Percentiles rank a stretch among this genome's conserved stretches.
phyloP scores from a whole-genome alignment of 192 early-diverging fungal genomes.

The Gamsiella multidivaricata region DNA sequence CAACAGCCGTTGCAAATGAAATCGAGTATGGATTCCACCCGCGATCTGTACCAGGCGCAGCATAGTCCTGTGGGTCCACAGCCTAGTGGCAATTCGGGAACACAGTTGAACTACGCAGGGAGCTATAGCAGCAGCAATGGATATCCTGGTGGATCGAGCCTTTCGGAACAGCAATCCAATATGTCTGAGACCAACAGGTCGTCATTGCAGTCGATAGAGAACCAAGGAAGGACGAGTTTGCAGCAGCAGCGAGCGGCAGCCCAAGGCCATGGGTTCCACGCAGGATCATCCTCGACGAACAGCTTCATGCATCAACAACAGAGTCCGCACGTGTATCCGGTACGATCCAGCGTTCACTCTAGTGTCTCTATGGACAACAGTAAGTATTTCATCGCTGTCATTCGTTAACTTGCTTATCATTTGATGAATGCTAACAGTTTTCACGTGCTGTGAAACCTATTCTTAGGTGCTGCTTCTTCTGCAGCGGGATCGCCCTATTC shows the following conservation, averaged over 20 bases:
- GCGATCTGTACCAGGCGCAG: not conserved
- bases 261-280: not conserved
- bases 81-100: not conserved
- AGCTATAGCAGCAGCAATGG: constrained; percentile 5
- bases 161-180: constrained; percentile 15
- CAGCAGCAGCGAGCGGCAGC: constrained; percentile 14
- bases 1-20: constrained; percentile 6
- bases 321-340: constrained; percentile 20
- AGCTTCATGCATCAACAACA: constrained; percentile 15
- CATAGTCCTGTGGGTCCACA: not conserved
- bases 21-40: constrained; percentile 34
- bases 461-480: constrained; percentile 21
- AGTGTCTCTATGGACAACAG: constrained; percentile 30
- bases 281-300: constrained; percentile 11
- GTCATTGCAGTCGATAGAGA: constrained; percentile 20
- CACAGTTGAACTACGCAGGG: not conserved
- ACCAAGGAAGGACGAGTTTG: constrained; percentile 30
- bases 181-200: constrained; percentile 21
- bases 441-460: too few species aligned
- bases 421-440: too few species aligned
- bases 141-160: constrained; percentile 4
- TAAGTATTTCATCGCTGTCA: not conserved
- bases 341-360: constrained; percentile 28
- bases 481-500: constrained; percentile 32
- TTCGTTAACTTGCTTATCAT: too few species aligned